phyloP scores from a whole-genome alignment of 2,329 filamentous ascomycete species.

The Pestalotiopsis sp. region DNA sequence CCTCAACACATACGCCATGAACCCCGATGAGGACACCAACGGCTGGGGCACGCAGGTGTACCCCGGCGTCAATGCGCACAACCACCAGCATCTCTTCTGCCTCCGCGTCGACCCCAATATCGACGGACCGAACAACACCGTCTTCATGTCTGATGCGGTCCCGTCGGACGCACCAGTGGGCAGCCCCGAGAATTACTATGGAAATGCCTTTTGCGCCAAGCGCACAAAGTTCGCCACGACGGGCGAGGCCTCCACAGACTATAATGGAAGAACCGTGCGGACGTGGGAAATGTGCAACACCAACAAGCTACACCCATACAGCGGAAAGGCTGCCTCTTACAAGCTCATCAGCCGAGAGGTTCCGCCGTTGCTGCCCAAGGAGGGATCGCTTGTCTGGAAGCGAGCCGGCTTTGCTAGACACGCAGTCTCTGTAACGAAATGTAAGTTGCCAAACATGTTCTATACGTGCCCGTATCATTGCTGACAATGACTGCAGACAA shows the following conservation, averaged over 20 bases:
- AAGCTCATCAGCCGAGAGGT: constrained; percentile 90
- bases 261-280: constrained; percentile 75
- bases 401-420: constrained; percentile 86
- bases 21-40: constrained; percentile 76
- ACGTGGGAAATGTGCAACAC: constrained; percentile 93
- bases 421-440: constrained; percentile 86
- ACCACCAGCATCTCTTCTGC: constrained; percentile 95
- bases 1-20: constrained; percentile 86
- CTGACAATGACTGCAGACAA: constrained; percentile 52
- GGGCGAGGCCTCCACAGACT: constrained; percentile 72
- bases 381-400: constrained; percentile 84
- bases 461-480: not conserved
- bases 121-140: constrained; percentile 81
- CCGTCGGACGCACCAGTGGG: constrained; percentile 74
- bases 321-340: constrained; percentile 81
- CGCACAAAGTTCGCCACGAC: constrained; percentile 79
- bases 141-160: constrained; percentile 81
- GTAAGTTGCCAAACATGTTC: constrained; percentile 50
- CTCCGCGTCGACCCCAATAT: constrained; percentile 85
- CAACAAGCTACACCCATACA: constrained; percentile 81
- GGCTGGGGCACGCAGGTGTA: constrained; percentile 94
- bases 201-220: constrained; percentile 87
- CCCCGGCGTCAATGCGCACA: constrained; percentile 87
- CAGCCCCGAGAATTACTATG: constrained; percentile 81
- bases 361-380: constrained; percentile 76